Evolutionary conservation across 208 protist genomes (phyloP).

Genomic region (Wallacemonas sp.): DNA sequence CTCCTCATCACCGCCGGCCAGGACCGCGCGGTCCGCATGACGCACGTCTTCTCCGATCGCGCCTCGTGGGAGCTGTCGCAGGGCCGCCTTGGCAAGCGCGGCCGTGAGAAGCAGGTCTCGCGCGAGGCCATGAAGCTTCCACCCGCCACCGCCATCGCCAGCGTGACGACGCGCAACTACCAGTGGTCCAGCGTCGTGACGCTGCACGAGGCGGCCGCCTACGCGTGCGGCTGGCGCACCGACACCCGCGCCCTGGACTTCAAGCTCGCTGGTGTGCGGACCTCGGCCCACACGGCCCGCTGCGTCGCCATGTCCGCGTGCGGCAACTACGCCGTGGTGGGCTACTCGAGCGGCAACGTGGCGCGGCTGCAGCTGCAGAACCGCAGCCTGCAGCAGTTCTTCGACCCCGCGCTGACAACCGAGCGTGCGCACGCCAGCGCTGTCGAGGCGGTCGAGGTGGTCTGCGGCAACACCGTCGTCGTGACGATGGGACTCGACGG

Average conservation of each 20-base stretch:
- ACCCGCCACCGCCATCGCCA: constrained; percentile 63
- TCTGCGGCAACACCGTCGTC: constrained; percentile 68
- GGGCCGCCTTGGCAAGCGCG: constrained; percentile 75
- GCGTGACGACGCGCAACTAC: constrained; percentile 76
- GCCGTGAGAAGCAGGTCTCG: constrained; percentile 53
- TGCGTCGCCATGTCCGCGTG: constrained; percentile 79
- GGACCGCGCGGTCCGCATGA: constrained; percentile 83
- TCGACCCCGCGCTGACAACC: constrained; percentile 40
- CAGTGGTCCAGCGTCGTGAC: constrained; percentile 86
- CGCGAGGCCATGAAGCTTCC: constrained; percentile 74
- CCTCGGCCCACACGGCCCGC: constrained; percentile 69
- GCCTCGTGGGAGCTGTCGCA: constrained; percentile 91
- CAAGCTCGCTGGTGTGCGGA: constrained; percentile 75
- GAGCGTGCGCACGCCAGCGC: constrained; percentile 58
- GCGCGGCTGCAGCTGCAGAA: constrained; percentile 77
- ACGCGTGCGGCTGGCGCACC: constrained; percentile 84
- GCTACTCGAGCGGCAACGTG: constrained; percentile 86
- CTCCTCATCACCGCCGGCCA: constrained; percentile 77
- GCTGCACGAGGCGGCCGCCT: constrained; percentile 68
- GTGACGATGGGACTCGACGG: constrained; percentile 78
- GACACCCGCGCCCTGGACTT: constrained; percentile 78
- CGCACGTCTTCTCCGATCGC: constrained; percentile 89
- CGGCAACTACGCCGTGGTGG: constrained; percentile 87
- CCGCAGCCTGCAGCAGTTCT: constrained; percentile 70
- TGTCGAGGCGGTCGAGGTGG: constrained; percentile 81